Evolutionary conservation across 106 monocot species (phyloP), one percentile per base, ranked within the genome.

Genomic region (Dendrobium nobile): DNA sequence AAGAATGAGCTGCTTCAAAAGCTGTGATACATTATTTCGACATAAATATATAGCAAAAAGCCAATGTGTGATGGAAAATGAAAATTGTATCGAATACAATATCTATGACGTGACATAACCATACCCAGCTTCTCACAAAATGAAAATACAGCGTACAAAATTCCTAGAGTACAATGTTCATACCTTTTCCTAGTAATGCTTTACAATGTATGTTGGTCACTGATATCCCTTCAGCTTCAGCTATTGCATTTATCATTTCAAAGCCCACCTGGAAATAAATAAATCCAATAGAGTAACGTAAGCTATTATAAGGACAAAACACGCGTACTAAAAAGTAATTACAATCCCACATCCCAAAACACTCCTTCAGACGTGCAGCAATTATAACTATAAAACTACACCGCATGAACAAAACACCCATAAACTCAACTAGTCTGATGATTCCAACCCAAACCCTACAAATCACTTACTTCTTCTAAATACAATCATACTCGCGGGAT

Each of bases 201-300:
- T 92, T 94, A 65, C 79, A 94, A 3, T 72, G 83, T 77, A 90
- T 84, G 51, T 72, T 92, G 77, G 78, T 88, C 72, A 97, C 79
- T 58, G 97, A 85, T 84, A 97, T 94, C 41, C 94, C 90, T 86
- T 97, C 92, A 77, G 89, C 92, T 80, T 89, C 86, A 82, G 94
- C 94, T 82, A 97, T 89, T 40, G 85, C 85, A 89, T 97, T 90
- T 72, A 97, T 24, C 90, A 97, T 92, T 80, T 97, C 94, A 85
- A 97, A 93, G 42, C 93, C 93, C 47, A 93, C 90, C 93, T 93
- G 45, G 48, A 79, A 73, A 24, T 7, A 79, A 73, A 22, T 7
- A 76, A 78, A 54, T 78, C 77, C 65, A 84, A 22, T 5, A 67
- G 80, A 44, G 24, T 9, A 55, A n/a, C 56, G 19, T 28, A 80